Percentiles rank a stretch among this genome's conserved stretches.
Evolutionary conservation across 495 filamentous ascomycete genomes (phyloP).

Genomic region (Physcia stellaris): DNA sequence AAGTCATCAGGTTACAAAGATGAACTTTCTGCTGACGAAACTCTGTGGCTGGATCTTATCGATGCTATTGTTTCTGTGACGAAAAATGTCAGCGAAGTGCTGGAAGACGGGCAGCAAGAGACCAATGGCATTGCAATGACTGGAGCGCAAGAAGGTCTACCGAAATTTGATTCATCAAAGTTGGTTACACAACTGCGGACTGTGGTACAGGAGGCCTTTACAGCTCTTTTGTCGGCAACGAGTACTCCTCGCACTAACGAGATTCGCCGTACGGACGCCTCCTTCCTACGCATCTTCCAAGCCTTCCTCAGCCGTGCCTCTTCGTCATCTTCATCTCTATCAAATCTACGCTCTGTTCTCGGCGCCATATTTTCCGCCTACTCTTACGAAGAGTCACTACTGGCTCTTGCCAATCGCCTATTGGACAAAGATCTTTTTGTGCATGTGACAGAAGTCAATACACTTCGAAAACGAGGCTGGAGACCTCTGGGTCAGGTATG

Average conservation of each 20-base stretch:
- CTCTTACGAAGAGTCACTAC: conserved; percentile 78
- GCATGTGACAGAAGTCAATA: conserved; percentile 60
- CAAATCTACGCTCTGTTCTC: conserved; percentile 74
- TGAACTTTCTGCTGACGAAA: conserved; percentile 61
- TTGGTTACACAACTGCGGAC: conserved; percentile 53
- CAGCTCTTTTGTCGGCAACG: conserved; percentile 65
- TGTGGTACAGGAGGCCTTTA: conserved; percentile 82
- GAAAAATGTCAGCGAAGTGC: conserved; percentile 37
- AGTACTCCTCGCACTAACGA: conserved; percentile 20
- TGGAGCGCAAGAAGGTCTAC: background rate
- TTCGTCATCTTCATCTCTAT: conserved; percentile 66
- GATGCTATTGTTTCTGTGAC: conserved; percentile 72
- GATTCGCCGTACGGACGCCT: conserved; percentile 41
- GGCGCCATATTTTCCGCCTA: conserved; percentile 88
- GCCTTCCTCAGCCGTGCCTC: conserved; percentile 81
- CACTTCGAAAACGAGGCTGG: conserved; percentile 78
- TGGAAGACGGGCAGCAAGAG: conserved; percentile 14
- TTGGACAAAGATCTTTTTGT: conserved; percentile 84
- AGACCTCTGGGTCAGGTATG: conserved; percentile 73
- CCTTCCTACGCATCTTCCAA: conserved; percentile 79
- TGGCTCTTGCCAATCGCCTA: conserved; percentile 71
- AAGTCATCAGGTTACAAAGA: conserved; percentile 36
- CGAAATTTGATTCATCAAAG: conserved; percentile 17
- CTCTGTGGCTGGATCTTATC: conserved; percentile 83
- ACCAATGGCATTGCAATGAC: background rate